These are phyloP conservation scores for Hanseniaspora uvarum DNA, from an alignment of 1,139 yeast species.

Conservation along the genomic window DNA sequence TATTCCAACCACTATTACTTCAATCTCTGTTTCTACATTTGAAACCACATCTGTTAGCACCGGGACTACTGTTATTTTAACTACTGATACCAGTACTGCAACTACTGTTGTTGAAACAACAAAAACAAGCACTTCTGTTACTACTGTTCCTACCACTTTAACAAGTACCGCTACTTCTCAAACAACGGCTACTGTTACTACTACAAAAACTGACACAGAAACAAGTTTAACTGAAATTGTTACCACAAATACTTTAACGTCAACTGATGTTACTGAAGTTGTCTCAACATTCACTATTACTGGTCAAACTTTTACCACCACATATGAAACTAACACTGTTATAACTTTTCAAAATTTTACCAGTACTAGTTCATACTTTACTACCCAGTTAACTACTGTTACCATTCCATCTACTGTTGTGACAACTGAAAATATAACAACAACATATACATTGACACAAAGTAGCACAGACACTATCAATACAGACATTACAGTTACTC, in stretches of 20 bases:
- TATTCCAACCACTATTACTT: no score
- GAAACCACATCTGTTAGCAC: not conserved
- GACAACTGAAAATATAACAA: not conserved
- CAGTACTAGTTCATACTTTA: not conserved
- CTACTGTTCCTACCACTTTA: not conserved
- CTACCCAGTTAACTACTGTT: not conserved
- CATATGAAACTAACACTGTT: not conserved
- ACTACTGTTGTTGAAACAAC: not conserved
- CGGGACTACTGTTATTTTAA: not conserved
- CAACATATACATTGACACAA: not conserved
- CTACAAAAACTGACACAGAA: not conserved
- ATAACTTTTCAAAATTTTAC: not conserved
- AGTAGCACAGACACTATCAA: not conserved
- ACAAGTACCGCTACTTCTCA: not conserved
- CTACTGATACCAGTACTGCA: not conserved
- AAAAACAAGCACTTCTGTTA: not conserved
- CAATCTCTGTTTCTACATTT: no score
- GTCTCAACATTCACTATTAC: not conserved
- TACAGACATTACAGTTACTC: not conserved
- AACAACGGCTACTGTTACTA: not conserved
- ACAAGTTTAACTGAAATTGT: not conserved
- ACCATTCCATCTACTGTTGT: not conserved
- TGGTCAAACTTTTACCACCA: not conserved
- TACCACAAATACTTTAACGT: not conserved
- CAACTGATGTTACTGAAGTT: not conserved